Evolutionary conservation across 805 yeast genomes (phyloP), one percentile per base, ranked within the genome.

Genomic region (Ogataea pignaliae): DNA sequence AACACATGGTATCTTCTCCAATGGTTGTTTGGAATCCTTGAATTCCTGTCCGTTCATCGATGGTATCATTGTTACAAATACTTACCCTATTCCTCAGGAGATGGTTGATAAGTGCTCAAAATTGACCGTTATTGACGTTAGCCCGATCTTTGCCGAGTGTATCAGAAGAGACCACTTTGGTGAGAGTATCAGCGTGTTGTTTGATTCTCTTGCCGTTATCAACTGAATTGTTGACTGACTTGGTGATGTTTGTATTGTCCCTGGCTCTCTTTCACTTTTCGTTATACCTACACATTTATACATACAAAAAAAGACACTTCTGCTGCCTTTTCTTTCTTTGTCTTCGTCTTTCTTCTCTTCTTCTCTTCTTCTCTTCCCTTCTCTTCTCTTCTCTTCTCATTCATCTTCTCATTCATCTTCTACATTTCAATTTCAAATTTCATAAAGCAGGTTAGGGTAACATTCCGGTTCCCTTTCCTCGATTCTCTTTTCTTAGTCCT

Each of bases 131-230:
- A 89, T 93, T 57, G 99, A 93, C 60, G 95, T 93, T 40, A 85
- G 97, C 48, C 85, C 96, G 15, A 89, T 93, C 42, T 86, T 93
- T 61, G 98, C 98, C 31, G 99, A 93, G 72, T 93, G 98, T 68
- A 91, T 93, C 49, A 83, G 99, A 71, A 85, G 99, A 72, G 97
- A 93, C 63, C 99, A 93, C 66, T 90, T 91, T 58, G 99, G 99
- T 64, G 98, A 91, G 71, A 85, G 95, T 56, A 90, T 91, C 50
- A 87, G 96, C 34, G 96, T 90, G 16, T 71, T 90, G 56, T 90
- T 91, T 64, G 96, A 90, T 65, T 88, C 95, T 40, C 74, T 89
- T 52, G 85, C 90, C 39, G 78, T 79, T 36, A 56, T 65, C 26
- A 5, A 4, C 7, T 21, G 7, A 7, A 21, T 21, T 21, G 26